A percentile compares a stretch with the other conserved stretches of the same genome.
Conservation (phyloP, 2,329 filamentous ascomycete genomes). For the Sordariomycetes sp. region DNA sequence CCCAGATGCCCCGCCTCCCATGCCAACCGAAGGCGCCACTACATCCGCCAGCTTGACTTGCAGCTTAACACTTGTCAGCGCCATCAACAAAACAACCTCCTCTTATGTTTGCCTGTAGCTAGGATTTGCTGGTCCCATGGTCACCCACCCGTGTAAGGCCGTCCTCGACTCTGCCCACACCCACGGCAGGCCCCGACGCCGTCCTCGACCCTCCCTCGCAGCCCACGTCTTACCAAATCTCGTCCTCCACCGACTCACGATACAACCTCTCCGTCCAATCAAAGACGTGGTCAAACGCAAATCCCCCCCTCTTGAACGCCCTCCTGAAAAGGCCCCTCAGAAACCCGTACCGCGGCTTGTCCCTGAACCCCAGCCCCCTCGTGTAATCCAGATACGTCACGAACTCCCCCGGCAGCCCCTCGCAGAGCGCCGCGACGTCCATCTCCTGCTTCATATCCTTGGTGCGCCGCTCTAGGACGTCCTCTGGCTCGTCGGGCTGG, state of each 20-base stretch:
- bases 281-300: slow-evolving; percentile 62
- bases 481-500: background rate
- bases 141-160: too few species aligned
- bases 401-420: background rate
- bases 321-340: slow-evolving; percentile 59
- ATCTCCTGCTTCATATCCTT: background rate
- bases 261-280: slow-evolving; percentile 46
- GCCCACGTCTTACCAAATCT: too few species aligned
- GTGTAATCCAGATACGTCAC: background rate
- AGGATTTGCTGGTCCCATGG: too few species aligned
- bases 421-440: background rate
- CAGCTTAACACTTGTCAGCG: too few species aligned
- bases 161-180: too few species aligned
- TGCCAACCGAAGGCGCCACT: background rate
- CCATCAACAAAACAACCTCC: background rate
- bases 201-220: too few species aligned
- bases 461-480: background rate
- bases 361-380: background rate
- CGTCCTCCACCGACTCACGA: background rate
- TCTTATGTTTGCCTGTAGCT: too few species aligned
- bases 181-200: too few species aligned
- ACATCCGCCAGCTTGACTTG: too few species aligned
- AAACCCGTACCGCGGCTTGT: slow-evolving; percentile 40
- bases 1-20: background rate
- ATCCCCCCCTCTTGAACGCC: background rate